phyloP scores from a whole-genome alignment of 2,329 filamentous ascomycete species.

The Fusarium sp. region DNA sequence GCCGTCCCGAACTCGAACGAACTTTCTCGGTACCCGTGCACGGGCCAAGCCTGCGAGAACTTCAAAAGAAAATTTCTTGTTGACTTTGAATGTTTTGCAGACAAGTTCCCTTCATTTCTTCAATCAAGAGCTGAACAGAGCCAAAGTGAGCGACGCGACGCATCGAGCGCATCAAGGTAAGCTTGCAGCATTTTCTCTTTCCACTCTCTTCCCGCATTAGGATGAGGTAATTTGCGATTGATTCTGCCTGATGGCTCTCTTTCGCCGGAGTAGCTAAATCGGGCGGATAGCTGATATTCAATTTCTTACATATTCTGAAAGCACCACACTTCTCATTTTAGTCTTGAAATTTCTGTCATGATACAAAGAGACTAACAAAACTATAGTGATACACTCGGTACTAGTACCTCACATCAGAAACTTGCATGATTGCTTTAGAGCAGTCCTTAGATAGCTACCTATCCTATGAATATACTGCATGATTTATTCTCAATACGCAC shows the following conservation, averaged over 20 bases:
- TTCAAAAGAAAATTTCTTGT: conserved; percentile 47
- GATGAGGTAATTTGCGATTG: conserved; percentile 99
- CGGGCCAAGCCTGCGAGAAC: conserved; percentile 39
- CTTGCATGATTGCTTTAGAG: neutral
- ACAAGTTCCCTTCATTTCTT: conserved; percentile 8
- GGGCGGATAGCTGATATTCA: conserved; percentile 84
- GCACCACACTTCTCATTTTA: conserved; percentile 20
- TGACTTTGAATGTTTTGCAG: neutral
- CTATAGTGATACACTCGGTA: conserved; percentile 32
- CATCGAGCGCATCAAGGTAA: conserved; percentile 47
- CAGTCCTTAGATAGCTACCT: too few species aligned
- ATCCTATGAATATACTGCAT: neutral
- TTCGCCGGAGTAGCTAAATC: conserved; percentile 89
- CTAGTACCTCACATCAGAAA: neutral
- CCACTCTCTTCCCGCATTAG: conserved; percentile 54
- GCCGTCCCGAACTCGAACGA: conserved; percentile 33
- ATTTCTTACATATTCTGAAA: conserved; percentile 99
- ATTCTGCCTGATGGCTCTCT: conserved; percentile 85
- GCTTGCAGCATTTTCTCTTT: conserved; percentile 15
- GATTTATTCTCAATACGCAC: neutral
- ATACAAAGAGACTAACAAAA: conserved; percentile 43
- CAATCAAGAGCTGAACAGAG: conserved; percentile 38
- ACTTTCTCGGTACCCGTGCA: conserved; percentile 19
- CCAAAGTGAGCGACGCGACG: neutral
- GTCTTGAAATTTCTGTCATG: conserved; percentile 41